Percentiles rank a stretch among this genome's conserved stretches.
Evolutionary conservation across 371 early-diverging fungal species (phyloP).

Genomic region (Cladochytrium tenue): DNA sequence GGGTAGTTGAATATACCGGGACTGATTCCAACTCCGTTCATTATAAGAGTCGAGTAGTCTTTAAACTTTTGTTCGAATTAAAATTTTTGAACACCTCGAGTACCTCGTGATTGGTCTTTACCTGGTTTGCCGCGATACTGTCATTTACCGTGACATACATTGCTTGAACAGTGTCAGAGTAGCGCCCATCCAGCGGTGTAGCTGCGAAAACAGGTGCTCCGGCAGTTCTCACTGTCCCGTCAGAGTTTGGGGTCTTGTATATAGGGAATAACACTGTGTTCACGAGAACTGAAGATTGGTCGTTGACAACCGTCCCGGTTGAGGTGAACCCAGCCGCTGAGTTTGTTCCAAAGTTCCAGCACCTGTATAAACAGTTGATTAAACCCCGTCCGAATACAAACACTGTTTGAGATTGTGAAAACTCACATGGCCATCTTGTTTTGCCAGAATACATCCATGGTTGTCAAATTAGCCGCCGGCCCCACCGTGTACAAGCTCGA

Average conservation of each 20-base stretch:
- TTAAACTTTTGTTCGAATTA: neutral
- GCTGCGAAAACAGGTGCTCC: slow-evolving; percentile 1
- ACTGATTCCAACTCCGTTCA: neutral
- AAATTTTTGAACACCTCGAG: too few species aligned
- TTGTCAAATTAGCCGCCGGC: neutral
- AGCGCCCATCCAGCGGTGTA: neutral
- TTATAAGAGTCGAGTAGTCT: neutral
- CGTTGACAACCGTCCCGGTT: neutral
- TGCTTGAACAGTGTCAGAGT: slow-evolving; percentile 3
- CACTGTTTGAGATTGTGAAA: neutral
- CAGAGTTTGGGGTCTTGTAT: slow-evolving; percentile 1
- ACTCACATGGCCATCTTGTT: neutral
- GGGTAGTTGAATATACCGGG: neutral
- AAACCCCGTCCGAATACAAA: too few species aligned
- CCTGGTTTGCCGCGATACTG: neutral
- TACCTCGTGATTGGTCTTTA: neutral
- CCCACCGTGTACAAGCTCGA: neutral
- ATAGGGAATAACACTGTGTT: slow-evolving; percentile 4
- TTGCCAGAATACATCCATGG: neutral
- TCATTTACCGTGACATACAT: neutral
- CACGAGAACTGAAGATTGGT: slow-evolving; percentile 3
- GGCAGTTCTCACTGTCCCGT: neutral
- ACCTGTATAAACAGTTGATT: neutral
- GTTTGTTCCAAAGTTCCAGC: slow-evolving; percentile 9
- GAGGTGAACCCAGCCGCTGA: neutral